phyloP scores from a whole-genome alignment of 306 rosid species.

The Urtica urens region DNA sequence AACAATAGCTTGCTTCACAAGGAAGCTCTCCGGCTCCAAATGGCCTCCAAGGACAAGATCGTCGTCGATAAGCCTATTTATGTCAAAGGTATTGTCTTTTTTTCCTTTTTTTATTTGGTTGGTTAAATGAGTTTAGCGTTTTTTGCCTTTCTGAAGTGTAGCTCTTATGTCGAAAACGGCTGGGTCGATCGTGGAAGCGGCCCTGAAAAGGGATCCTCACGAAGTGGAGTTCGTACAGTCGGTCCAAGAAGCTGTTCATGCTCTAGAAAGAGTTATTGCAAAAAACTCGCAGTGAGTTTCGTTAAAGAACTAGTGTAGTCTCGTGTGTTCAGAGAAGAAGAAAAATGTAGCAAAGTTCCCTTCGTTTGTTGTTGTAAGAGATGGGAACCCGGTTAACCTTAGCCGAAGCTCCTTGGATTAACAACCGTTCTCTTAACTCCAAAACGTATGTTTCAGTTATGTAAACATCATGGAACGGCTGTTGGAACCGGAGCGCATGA shows the following conservation, averaged over 20 bases:
- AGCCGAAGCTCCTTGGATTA: neutral
- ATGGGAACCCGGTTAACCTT: neutral
- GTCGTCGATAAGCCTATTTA: slow-evolving; percentile 74
- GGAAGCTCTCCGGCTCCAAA: slow-evolving; percentile 97
- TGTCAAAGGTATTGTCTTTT: slow-evolving; percentile 80
- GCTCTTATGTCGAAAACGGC: slow-evolving; percentile 90
- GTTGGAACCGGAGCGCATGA: slow-evolving; percentile 87
- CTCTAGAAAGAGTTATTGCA: slow-evolving; percentile 91
- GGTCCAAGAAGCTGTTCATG: slow-evolving; percentile 76
- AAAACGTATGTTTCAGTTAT: slow-evolving; percentile 64
- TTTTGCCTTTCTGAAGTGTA: slow-evolving; percentile 35
- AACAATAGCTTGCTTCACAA: slow-evolving; percentile 97
- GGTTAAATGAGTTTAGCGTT: slow-evolving; percentile 1
- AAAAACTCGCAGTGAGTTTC: slow-evolving; percentile 82
- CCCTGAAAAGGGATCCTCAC: slow-evolving; percentile 86
- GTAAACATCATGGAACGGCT: slow-evolving; percentile 93
- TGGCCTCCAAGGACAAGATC: slow-evolving; percentile 90
- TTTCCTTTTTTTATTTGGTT: neutral
- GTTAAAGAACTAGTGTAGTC: slow-evolving; percentile 3
- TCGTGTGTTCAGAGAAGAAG: neutral
- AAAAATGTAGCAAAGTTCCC: neutral
- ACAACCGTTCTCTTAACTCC: no score
- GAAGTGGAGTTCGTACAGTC: slow-evolving; percentile 85
- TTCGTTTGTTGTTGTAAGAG: no score
- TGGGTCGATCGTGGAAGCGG: slow-evolving; percentile 88